Evolutionary conservation across 768 basidiomycete species (phyloP).

Genomic region (Serendipita sp.): DNA sequence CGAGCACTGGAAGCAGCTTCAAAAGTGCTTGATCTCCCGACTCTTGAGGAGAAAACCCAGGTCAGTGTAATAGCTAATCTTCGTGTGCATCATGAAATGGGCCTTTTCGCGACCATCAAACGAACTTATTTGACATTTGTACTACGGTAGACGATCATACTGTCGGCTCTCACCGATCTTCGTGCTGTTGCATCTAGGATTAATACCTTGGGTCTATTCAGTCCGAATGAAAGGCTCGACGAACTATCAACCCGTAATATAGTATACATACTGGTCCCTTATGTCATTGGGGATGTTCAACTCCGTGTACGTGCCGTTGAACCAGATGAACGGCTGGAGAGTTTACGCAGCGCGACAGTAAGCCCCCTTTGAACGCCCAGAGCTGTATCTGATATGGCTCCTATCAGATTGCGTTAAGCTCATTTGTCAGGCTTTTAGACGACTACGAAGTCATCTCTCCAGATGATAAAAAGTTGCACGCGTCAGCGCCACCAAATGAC

Average conservation of each 20-base stretch:
- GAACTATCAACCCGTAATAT: slow-evolving; percentile 69
- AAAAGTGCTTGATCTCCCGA: slow-evolving; percentile 20
- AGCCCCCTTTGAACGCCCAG: slow-evolving; percentile 14
- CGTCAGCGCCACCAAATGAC: slow-evolving; percentile 36
- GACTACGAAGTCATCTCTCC: slow-evolving; percentile 51
- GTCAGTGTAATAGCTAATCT: slow-evolving; percentile 17
- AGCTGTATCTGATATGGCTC: neutral
- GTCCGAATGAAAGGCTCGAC: slow-evolving; percentile 65
- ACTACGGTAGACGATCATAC: slow-evolving; percentile 39
- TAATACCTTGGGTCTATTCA: slow-evolving; percentile 53
- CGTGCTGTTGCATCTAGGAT: slow-evolving; percentile 37
- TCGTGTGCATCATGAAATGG: neutral
- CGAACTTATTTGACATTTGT: neutral
- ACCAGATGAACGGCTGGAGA: slow-evolving; percentile 38
- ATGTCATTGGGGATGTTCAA: slow-evolving; percentile 46
- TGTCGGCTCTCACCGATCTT: slow-evolving; percentile 40
- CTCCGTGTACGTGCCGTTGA: slow-evolving; percentile 41
- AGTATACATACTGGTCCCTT: slow-evolving; percentile 60
- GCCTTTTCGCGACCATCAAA: neutral
- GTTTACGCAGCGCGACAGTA: slow-evolving; percentile 44
- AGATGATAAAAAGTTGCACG: slow-evolving; percentile 41
- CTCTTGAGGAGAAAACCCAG: slow-evolving; percentile 31
- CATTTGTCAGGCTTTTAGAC: slow-evolving; percentile 22
- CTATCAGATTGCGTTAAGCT: neutral
- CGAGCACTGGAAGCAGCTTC: neutral